A percentile compares a stretch with the other conserved stretches of the same genome.
Evolutionary conservation across 169 alveolate species (phyloP).

Genomic region (Plasmodium cynomolgi): DNA sequence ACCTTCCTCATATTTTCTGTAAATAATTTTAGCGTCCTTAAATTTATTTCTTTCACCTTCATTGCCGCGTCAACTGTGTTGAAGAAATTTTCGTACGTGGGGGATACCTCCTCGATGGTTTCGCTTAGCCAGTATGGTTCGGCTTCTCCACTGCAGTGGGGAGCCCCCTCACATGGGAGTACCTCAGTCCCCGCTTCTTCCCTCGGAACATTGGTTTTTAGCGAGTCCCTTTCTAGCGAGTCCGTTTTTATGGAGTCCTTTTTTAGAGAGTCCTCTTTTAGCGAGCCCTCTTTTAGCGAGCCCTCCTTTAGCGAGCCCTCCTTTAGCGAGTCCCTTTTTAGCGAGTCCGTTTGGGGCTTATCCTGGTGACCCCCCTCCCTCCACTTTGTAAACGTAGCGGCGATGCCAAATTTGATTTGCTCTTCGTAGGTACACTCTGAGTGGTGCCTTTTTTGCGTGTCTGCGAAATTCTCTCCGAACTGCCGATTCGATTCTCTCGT

Average conservation of each 20-base stretch:
- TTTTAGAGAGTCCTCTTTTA: neutral
- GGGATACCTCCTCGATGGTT: constrained; percentile 45
- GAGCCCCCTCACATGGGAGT: neutral
- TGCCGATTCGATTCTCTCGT: neutral
- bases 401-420: neutral
- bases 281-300: neutral
- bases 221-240: no score
- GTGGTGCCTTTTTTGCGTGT: neutral
- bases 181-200: neutral
- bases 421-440: neutral
- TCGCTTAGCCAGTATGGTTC: neutral
- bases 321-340: no score
- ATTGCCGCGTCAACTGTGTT: constrained; percentile 9
- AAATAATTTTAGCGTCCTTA: constrained; percentile 36
- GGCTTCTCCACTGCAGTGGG: neutral
- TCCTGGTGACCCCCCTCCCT: neutral
- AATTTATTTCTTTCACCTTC: constrained; percentile 57
- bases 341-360: neutral
- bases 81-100: constrained; percentile 28
- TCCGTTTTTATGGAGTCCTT: no score
- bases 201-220: neutral
- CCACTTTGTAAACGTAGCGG: neutral
- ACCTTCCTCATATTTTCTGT: constrained; percentile 64
- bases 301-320: no score
- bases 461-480: neutral